A percentile compares a stretch with the other conserved stretches of the same genome.
These are phyloP conservation scores for Neurospora cerealis DNA, from an alignment of 495 filamentous ascomycete species.

Conservation along the genomic window DNA sequence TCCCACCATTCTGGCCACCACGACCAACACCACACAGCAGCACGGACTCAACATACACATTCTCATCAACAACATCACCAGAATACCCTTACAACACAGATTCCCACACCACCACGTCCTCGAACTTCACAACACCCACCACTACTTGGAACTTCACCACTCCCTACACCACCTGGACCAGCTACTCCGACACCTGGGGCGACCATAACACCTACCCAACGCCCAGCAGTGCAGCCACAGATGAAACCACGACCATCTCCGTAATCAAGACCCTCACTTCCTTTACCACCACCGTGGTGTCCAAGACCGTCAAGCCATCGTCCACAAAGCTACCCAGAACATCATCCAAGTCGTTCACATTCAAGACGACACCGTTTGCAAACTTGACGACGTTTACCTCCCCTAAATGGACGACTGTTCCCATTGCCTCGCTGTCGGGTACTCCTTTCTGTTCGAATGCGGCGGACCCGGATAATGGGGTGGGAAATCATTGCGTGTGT, in stretches of 20 bases:
- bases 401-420: constrained; percentile 7
- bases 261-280: not conserved
- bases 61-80: not conserved
- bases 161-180: not conserved
- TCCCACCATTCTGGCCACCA: not conserved
- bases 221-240: not conserved
- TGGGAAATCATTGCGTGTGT: constrained; percentile 13
- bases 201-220: not conserved
- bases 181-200: not conserved
- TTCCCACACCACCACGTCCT: not conserved
- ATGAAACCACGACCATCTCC: not conserved
- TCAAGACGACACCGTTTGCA: not conserved
- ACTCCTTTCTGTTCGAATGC: constrained; percentile 10
- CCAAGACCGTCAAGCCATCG: not conserved
- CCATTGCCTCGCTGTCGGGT: constrained; percentile 4
- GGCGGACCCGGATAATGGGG: constrained; percentile 7
- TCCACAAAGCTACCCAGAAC: not conserved
- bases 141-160: not conserved
- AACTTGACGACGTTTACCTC: not conserved
- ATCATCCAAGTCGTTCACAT: not conserved
- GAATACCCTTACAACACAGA: not conserved
- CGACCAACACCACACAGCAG: not conserved
- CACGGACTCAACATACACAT: not conserved
- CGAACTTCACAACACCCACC: not conserved
- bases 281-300: not conserved